Conservation (phyloP, 306 rosid genomes). For the Rosa chinensis region DNA sequence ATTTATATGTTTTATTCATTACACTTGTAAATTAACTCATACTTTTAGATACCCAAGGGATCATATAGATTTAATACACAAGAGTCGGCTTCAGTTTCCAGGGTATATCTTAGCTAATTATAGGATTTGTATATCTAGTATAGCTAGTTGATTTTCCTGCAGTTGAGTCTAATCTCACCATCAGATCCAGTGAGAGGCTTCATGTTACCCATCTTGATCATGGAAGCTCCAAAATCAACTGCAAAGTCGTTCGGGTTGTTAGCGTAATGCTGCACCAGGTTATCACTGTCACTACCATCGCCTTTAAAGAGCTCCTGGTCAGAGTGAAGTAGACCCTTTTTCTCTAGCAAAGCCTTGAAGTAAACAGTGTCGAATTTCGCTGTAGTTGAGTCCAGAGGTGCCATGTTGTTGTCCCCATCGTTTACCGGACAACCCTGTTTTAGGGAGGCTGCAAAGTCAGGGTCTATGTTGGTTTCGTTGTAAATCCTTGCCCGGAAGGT, state of each 20-base stretch:
- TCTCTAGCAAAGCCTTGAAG: conserved; percentile 27
- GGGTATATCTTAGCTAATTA: not conserved
- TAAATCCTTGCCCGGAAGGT: conserved; percentile 28
- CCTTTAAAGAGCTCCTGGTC: conserved; percentile 41
- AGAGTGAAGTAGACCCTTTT: conserved; percentile 38
- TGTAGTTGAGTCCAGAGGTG: conserved; percentile 20
- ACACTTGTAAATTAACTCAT: not conserved
- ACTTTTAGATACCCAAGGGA: not conserved
- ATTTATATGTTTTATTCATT: not conserved
- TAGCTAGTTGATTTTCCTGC: conserved; percentile 23
- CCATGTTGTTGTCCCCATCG: conserved; percentile 21
- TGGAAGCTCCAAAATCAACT: conserved; percentile 28
- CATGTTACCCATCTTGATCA: conserved; percentile 44
- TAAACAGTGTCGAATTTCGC: conserved; percentile 19
- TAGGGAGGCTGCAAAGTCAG: conserved; percentile 19
- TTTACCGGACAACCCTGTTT: conserved; percentile 21
- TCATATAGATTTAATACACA: not conserved
- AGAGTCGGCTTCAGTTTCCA: not conserved
- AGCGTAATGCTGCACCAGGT: conserved; percentile 25
- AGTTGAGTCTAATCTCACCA: conserved; percentile 36
- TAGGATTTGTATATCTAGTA: not conserved
- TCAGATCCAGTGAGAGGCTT: conserved; percentile 33
- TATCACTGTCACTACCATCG: conserved; percentile 23
- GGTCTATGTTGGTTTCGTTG: conserved; percentile 37
- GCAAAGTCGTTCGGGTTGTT: not conserved